A percentile compares a stretch with the other conserved stretches of the same genome.
These are phyloP conservation scores for Rachicladosporium sp. DNA, from an alignment of 2,329 filamentous ascomycete species.

Conservation along the genomic window DNA sequence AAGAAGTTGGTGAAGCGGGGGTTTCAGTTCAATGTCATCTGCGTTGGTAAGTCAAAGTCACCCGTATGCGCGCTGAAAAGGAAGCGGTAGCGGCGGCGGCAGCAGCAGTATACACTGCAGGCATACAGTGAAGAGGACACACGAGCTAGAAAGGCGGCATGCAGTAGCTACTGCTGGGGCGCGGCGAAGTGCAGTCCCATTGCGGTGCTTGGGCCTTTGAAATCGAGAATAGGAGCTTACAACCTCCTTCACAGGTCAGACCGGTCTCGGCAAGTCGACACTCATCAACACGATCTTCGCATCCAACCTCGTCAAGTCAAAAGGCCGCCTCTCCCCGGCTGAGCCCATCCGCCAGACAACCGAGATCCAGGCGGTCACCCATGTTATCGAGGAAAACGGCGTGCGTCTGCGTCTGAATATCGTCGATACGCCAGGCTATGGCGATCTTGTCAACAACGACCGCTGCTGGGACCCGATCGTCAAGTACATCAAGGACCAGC, in stretches of 20 bases:
- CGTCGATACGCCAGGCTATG: conserved; percentile 95
- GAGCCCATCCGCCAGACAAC: conserved; percentile 91
- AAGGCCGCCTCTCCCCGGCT: conserved; percentile 83
- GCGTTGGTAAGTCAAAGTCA: conserved; percentile 64
- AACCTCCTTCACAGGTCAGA: conserved; percentile 58
- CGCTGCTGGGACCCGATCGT: conserved; percentile 99
- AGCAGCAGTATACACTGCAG: not conserved
- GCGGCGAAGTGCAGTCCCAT: no score
- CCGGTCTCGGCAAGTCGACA: conserved; percentile 95
- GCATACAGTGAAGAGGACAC: not conserved
- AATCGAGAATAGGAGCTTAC: not conserved
- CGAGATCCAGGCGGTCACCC: conserved; percentile 94
- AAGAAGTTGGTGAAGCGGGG: conserved; percentile 98
- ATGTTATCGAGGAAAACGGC: conserved; percentile 99
- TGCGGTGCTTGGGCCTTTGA: no score
- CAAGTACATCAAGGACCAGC: conserved; percentile 99
- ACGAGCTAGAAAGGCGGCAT: not conserved
- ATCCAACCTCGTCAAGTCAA: conserved; percentile 97
- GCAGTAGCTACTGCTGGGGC: not conserved
- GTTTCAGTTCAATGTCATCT: conserved; percentile 99
- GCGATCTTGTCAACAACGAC: conserved; percentile 98
- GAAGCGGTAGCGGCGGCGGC: not conserved
- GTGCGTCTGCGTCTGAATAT: conserved; percentile 96
- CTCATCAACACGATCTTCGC: conserved; percentile 99
- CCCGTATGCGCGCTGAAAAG: not conserved